Conservation (phyloP, 139 green algal genomes). For the Yamagishiella unicocca region DNA sequence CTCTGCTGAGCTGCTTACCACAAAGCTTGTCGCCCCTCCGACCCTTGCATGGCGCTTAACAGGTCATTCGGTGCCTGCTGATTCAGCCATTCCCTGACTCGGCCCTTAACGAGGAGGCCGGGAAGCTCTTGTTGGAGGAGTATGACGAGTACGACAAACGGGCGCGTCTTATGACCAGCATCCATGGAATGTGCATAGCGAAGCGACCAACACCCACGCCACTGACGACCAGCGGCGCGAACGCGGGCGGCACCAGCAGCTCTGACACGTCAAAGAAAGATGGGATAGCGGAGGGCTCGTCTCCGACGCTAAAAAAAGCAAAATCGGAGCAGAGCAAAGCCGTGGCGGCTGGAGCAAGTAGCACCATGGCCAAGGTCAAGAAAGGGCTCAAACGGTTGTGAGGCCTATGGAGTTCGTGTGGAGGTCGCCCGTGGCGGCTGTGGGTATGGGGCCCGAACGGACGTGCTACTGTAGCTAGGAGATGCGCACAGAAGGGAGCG, state of each 20-base stretch:
- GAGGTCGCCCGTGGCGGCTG: neutral
- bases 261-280: slow-evolving; percentile 38
- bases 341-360: slow-evolving; percentile 61
- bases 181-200: slow-evolving; percentile 59
- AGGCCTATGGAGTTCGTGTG: neutral
- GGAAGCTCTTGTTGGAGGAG: slow-evolving; percentile 92
- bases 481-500: too few relatives aligned
- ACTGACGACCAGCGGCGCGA: slow-evolving; percentile 81
- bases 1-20: too few relatives aligned
- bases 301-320: slow-evolving; percentile 70
- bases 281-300: neutral
- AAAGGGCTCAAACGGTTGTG: slow-evolving; percentile 86
- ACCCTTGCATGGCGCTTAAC: too few relatives aligned
- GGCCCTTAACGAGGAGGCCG: slow-evolving; percentile 98
- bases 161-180: slow-evolving; percentile 92
- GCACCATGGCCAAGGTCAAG: slow-evolving; percentile 71
- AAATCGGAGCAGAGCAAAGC: slow-evolving; percentile 61
- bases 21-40: too few relatives aligned
- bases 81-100: slow-evolving; percentile 97
- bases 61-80: slow-evolving; percentile 94
- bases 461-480: too few relatives aligned
- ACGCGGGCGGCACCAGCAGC: slow-evolving; percentile 74
- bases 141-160: slow-evolving; percentile 91
- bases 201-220: slow-evolving; percentile 72
- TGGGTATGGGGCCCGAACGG: too few relatives aligned